Conservation (phyloP, 441 rosid species). For the Mallotus japonicus region DNA sequence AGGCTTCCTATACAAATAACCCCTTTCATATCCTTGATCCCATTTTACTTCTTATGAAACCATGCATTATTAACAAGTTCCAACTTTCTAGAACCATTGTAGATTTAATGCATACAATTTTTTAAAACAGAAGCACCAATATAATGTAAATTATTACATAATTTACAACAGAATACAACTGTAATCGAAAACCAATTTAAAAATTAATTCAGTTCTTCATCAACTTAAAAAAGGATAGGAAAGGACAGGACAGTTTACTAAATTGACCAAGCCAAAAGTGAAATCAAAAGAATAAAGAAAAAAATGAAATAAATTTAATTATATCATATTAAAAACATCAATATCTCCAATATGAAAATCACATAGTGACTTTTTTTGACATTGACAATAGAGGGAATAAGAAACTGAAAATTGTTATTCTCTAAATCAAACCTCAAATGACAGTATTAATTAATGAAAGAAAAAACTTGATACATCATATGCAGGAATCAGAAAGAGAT, state of each 20-base stretch:
- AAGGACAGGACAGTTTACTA: background rate
- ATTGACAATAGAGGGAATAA: background rate
- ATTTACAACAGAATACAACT: background rate
- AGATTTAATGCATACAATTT: background rate
- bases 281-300: background rate
- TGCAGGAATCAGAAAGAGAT: background rate
- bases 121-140: background rate
- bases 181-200: background rate
- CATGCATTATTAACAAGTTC: background rate
- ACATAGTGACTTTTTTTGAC: background rate
- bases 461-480: no score
- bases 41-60: background rate
- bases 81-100: background rate
- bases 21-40: background rate
- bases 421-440: background rate
- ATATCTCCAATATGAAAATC: background rate
- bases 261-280: background rate
- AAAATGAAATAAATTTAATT: background rate
- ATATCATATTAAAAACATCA: background rate
- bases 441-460: background rate
- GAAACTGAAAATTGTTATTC: background rate
- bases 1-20: background rate
- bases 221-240: no score
- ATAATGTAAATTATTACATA: background rate
- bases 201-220: background rate